Conservation (phyloP, 2,329 filamentous ascomycete species). For the Colletotrichum eleusines region DNA sequence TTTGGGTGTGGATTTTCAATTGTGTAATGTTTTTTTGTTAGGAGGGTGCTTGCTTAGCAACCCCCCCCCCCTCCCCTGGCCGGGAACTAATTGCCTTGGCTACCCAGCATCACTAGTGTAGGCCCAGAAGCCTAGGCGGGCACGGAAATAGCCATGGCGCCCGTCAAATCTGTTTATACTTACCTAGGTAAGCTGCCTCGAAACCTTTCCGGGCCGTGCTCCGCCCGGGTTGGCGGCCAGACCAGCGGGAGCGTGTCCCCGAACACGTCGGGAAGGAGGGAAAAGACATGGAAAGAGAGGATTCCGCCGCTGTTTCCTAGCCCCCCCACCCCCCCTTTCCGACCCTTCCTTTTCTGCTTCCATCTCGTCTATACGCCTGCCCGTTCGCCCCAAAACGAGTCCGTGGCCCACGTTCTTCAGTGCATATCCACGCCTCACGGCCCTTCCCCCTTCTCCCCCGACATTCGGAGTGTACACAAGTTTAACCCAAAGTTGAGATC, state of each 20-base stretch:
- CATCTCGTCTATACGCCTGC: background rate
- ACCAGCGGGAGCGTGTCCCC: slow-evolving; percentile 1
- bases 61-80: too few species aligned
- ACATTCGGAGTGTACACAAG: background rate
- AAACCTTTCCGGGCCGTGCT: slow-evolving; percentile 2
- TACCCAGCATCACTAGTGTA: background rate
- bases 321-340: background rate
- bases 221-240: background rate
- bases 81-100: background rate
- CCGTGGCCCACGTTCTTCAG: slow-evolving; percentile 2
- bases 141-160: background rate
- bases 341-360: background rate
- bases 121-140: background rate
- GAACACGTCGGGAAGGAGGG: background rate
- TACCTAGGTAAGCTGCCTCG: background rate
- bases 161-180: slow-evolving; percentile 2
- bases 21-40: too few species aligned
- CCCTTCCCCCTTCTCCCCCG: background rate
- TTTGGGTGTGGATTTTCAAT: too few species aligned
- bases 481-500: slow-evolving; percentile 2
- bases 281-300: background rate
- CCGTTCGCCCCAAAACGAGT: slow-evolving; percentile 2
- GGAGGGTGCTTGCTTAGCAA: background rate
- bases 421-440: background rate
- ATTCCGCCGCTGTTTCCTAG: background rate